Evolutionary conservation across 495 filamentous ascomycete species (phyloP).

Genomic region (Penicillium subrubescens): DNA sequence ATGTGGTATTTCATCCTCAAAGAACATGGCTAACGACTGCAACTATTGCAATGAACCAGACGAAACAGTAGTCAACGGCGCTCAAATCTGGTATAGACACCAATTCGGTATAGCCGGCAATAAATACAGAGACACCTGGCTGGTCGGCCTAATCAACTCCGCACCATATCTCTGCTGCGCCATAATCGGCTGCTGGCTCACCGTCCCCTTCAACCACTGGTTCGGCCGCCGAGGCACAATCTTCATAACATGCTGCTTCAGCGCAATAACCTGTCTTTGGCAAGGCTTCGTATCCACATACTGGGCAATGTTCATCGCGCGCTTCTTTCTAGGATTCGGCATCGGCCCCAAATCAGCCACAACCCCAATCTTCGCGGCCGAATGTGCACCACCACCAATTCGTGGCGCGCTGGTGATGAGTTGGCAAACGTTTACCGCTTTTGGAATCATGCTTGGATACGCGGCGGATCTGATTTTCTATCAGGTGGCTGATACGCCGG

Average conservation of each 20-base stretch:
- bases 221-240: conserved; percentile 85
- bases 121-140: conserved; percentile 52
- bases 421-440: conserved; percentile 89
- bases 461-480: conserved; percentile 73
- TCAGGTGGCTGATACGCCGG: conserved; percentile 53
- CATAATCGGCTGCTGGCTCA: conserved; percentile 79
- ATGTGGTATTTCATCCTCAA: not conserved
- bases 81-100: conserved; percentile 69
- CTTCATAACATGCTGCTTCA: conserved; percentile 71
- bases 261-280: conserved; percentile 73
- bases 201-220: conserved; percentile 73
- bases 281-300: conserved; percentile 74
- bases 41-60: conserved; percentile 40
- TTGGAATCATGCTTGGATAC: conserved; percentile 80
- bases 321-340: conserved; percentile 72
- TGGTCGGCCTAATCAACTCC: conserved; percentile 62
- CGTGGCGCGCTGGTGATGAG: conserved; percentile 78
- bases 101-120: conserved; percentile 67
- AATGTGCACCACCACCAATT: conserved; percentile 70
- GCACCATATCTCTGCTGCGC: conserved; percentile 79
- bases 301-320: conserved; percentile 73
- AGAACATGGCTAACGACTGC: not conserved
- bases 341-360: conserved; percentile 83
- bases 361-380: conserved; percentile 78
- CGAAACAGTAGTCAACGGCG: conserved; percentile 80